A percentile compares a stretch with the other conserved stretches of the same genome.
Conservation (phyloP, 371 early-diverging fungal genomes). For the Mortierella sp. region DNA sequence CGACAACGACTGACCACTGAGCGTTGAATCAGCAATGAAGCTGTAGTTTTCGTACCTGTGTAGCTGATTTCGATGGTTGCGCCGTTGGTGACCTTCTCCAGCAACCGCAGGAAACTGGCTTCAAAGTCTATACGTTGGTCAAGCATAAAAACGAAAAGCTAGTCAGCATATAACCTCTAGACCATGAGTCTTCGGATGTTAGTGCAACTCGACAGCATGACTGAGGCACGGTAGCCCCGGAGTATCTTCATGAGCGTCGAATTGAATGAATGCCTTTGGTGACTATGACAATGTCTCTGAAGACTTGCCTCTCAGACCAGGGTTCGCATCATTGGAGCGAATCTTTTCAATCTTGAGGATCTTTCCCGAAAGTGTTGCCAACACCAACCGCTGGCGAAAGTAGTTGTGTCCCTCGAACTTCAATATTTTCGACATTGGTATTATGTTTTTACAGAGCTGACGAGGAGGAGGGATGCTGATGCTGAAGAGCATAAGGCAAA, state of each 20-base stretch:
- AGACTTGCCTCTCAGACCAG: conserved; percentile 83
- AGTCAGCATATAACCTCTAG: neutral
- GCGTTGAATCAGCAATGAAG: neutral
- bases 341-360: conserved; percentile 91
- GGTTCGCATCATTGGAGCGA: conserved; percentile 85
- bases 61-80: conserved; percentile 91
- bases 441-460: neutral
- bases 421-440: conserved; percentile 54
- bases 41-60: conserved; percentile 68
- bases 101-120: conserved; percentile 84
- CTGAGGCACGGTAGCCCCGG: too few species aligned
- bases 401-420: conserved; percentile 84
- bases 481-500: neutral
- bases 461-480: neutral
- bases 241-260: too few species aligned
- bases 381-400: conserved; percentile 89
- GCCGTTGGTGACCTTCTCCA: conserved; percentile 95
- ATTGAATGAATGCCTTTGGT: too few species aligned
- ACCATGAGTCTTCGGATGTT: too few species aligned
- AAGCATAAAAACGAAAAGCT: neutral
- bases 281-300: neutral
- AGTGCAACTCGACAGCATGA: neutral
- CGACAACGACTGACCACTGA: too few species aligned
- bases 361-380: conserved; percentile 89
- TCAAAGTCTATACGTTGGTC: conserved; percentile 89